A percentile compares a stretch with the other conserved stretches of the same genome.
phyloP scores from a whole-genome alignment of 2,329 filamentous ascomycete species.

The Fonsecaea erecta region DNA sequence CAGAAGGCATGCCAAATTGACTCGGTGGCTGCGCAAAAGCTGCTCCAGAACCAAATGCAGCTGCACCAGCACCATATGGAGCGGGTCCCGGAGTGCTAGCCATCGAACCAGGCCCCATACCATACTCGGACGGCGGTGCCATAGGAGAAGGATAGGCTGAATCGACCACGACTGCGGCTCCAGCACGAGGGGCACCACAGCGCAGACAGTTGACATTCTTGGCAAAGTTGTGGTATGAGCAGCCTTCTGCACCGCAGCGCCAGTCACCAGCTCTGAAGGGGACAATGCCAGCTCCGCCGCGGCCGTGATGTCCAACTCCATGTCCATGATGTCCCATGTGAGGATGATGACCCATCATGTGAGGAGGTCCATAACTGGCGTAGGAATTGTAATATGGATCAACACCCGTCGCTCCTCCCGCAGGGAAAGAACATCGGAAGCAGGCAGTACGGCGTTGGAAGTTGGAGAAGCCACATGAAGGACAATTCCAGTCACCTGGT shows the following conservation, averaged over 20 bases:
- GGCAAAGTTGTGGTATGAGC: conserved; percentile 98
- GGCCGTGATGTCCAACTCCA: conserved; percentile 57
- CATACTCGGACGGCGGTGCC: conserved; percentile 76
- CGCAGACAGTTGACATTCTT: conserved; percentile 98
- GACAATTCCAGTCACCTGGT: conserved; percentile 98
- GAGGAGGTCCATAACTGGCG: conserved; percentile 64
- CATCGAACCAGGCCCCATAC: conserved; percentile 88
- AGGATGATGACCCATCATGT: conserved; percentile 76
- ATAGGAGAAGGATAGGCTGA: conserved; percentile 89
- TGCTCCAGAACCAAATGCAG: conserved; percentile 66
- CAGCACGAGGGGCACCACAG: conserved; percentile 91
- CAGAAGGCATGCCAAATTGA: conserved; percentile 86
- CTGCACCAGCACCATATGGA: conserved; percentile 71
- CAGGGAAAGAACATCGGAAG: conserved; percentile 99
- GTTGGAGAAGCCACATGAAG: conserved; percentile 98
- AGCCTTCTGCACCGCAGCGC: conserved; percentile 98
- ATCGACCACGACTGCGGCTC: conserved; percentile 91
- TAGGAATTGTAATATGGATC: conserved; percentile 73
- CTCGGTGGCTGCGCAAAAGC: conserved; percentile 72
- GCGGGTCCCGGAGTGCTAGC: conserved; percentile 78
- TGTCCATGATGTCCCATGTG: conserved; percentile 60
- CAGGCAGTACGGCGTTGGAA: conserved; percentile 98
- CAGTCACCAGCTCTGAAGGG: conserved; percentile 98
- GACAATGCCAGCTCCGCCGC: conserved; percentile 78
- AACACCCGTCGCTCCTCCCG: conserved; percentile 76